Percentiles rank a stretch among this genome's conserved stretches.
Conservation (phyloP, 805 yeast species). For the Naumovozyma castellii region DNA sequence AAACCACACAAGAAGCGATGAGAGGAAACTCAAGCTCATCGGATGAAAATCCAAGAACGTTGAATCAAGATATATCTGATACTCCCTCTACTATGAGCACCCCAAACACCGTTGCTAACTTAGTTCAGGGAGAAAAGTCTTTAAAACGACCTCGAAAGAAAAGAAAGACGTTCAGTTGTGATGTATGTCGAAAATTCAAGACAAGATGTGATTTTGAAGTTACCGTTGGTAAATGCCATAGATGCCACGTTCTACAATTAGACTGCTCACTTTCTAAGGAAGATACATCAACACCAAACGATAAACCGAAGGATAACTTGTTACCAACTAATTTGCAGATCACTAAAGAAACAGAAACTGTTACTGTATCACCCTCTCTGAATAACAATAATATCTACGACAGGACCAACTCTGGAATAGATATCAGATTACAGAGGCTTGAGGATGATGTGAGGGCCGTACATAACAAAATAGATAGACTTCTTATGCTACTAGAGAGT, state of each 20-base stretch:
- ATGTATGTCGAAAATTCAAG: constrained; percentile 44
- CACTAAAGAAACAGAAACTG: too few relatives aligned
- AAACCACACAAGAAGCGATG: too few relatives aligned
- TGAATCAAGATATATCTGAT: too few relatives aligned
- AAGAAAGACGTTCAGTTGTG: constrained; percentile 39
- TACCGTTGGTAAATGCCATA: constrained; percentile 37
- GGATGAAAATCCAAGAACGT: too few relatives aligned
- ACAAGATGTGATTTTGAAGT: constrained; percentile 49
- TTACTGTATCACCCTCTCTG: too few relatives aligned
- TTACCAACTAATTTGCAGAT: too few relatives aligned
- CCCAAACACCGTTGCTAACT: background rate
- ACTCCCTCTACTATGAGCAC: background rate
- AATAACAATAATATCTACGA: too few relatives aligned
- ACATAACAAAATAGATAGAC: background rate
- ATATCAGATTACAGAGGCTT: background rate
- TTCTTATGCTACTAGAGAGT: background rate
- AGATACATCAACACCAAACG: constrained; percentile 12
- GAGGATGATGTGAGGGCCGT: background rate
- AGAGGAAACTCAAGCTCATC: too few relatives aligned
- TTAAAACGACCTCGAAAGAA: constrained; percentile 27
- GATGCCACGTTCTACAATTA: constrained; percentile 40
- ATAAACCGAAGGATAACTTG: too few relatives aligned
- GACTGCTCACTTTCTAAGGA: constrained; percentile 38
- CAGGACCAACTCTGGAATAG: too few relatives aligned
- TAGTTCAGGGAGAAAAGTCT: background rate